These are phyloP conservation scores for Rhynchosporium agropyri DNA, from an alignment of 2,329 filamentous ascomycete species.

Conservation along the genomic window DNA sequence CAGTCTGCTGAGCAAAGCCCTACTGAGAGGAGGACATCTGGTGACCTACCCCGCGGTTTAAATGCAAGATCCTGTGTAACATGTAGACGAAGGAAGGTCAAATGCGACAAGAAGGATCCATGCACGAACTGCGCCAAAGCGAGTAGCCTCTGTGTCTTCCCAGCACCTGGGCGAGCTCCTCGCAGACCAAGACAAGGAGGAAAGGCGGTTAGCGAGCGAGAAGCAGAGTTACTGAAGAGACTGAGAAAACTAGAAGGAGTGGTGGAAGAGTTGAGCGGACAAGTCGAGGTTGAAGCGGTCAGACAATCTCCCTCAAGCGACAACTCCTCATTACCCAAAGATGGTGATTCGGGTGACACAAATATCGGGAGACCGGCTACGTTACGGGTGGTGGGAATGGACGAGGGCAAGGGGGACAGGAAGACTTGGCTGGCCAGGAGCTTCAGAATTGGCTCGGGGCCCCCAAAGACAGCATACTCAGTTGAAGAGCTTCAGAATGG, in stretches of 20 bases:
- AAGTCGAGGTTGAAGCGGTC: conserved; percentile 48
- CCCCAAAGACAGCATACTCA: conserved; percentile 32
- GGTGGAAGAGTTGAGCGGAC: conserved; percentile 68
- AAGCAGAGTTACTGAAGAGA: conserved; percentile 71
- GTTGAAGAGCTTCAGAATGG: conserved; percentile 51
- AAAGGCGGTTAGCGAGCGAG: conserved; percentile 59
- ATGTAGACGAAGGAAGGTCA: conserved; percentile 65
- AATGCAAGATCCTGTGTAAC: conserved; percentile 49
- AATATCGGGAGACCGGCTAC: conserved; percentile 17
- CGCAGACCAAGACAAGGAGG: conserved; percentile 64
- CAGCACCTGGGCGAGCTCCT: conserved; percentile 64
- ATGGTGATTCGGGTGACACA: conserved; percentile 30
- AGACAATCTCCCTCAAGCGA: conserved; percentile 38
- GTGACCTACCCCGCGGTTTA: conserved; percentile 33
- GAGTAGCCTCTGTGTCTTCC: conserved; percentile 72
- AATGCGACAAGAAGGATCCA: conserved; percentile 74
- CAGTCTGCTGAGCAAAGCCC: conserved; percentile 17
- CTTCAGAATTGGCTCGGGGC: conserved; percentile 35
- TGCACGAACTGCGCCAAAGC: conserved; percentile 75
- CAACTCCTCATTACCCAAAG: conserved; percentile 29
- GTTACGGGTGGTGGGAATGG: conserved; percentile 38
- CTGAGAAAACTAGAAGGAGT: conserved; percentile 75
- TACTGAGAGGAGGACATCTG: conserved; percentile 21
- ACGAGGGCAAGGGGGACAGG: conserved; percentile 36
- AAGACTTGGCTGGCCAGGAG: conserved; percentile 35